Evolutionary conservation across 140 eudicot species (phyloP), one percentile per base, ranked within the genome.

Genomic region (Oenanthe javanica): DNA sequence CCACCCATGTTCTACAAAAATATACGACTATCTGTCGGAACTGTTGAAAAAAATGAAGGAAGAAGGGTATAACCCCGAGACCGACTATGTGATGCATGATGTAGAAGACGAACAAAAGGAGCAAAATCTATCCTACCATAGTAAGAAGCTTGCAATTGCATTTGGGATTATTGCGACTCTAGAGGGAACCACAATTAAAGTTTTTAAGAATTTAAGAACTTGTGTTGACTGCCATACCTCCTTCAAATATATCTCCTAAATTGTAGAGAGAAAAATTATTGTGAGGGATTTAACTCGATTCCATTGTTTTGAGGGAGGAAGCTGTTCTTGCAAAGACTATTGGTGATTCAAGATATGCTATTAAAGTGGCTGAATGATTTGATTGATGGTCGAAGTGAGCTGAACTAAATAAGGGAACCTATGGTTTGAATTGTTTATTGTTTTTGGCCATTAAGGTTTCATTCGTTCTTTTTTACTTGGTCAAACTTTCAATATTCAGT

Each of bases 191-290:
- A 76, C 84, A 4, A 87, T 87, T 64, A 87, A 87, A 81, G 87
- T 87, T 7, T 87, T 77, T 21, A 87, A 85, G 82, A 87, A 85
- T 55, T 79, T 87, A 71, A 87, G 91, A 79, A 87, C 89, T 59
- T 87, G 89, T 81, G 91, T 83, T 19, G 91, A 87, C 79, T 87
- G 89, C 55, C 91, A 87, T 79, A 83, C 85, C 83, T 63, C 84
- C 4, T 71, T 71, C 49, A 71, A 71, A 18, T 42, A 36, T 71
- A 71, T 71, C 76, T 71, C 76, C 9, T 40, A 71, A 71, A 40
- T 71, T 16, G 50, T 71, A 40, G 50, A 71, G 15, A 71, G 76
- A 42, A 71, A 71, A 71, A 71, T 71, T 0, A 71, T 71, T 15
- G 49, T 71, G 0, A 71, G 76, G 49, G 76, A 71, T 42, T 40